Conservation (phyloP, 2,329 filamentous ascomycete species). For the Talaromyces islandicus region DNA sequence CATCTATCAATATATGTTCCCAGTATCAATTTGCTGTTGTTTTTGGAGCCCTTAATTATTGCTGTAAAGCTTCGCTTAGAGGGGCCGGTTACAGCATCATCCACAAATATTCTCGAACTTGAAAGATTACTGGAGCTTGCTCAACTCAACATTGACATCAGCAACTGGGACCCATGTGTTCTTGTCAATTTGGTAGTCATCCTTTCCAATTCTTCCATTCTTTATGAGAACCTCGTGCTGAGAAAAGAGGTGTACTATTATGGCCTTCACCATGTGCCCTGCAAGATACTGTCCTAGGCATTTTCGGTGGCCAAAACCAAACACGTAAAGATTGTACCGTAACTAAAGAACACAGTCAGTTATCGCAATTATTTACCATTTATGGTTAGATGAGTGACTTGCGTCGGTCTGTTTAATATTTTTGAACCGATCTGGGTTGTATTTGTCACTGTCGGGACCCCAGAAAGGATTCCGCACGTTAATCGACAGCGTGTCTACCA, state of each 20-base stretch:
- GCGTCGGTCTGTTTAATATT: not conserved
- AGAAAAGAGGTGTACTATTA: not conserved
- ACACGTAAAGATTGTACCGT: constrained; percentile 1
- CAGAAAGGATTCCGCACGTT: constrained; percentile 36
- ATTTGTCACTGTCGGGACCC: constrained; percentile 30
- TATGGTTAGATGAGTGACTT: not conserved
- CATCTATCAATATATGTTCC: no score
- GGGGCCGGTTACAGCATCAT: no score
- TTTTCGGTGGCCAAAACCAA: not conserved
- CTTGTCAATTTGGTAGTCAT: not conserved
- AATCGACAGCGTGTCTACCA: constrained; percentile 41
- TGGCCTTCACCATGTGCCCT: not conserved
- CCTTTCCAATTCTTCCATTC: not conserved
- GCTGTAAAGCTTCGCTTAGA: not conserved
- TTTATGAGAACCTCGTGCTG: not conserved
- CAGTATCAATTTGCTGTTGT: not conserved
- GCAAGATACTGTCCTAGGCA: constrained; percentile 1
- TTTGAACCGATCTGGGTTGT: constrained; percentile 25
- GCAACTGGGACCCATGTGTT: not conserved
- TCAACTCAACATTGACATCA: not conserved
- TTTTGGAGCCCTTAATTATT: not conserved
- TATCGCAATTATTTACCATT: not conserved
- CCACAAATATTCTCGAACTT: not conserved
- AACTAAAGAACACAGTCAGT: not conserved
- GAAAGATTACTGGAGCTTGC: not conserved